These are phyloP conservation scores for Colletotrichum navitas DNA, from an alignment of 2,329 filamentous ascomycete genomes.

Conservation along the genomic window DNA sequence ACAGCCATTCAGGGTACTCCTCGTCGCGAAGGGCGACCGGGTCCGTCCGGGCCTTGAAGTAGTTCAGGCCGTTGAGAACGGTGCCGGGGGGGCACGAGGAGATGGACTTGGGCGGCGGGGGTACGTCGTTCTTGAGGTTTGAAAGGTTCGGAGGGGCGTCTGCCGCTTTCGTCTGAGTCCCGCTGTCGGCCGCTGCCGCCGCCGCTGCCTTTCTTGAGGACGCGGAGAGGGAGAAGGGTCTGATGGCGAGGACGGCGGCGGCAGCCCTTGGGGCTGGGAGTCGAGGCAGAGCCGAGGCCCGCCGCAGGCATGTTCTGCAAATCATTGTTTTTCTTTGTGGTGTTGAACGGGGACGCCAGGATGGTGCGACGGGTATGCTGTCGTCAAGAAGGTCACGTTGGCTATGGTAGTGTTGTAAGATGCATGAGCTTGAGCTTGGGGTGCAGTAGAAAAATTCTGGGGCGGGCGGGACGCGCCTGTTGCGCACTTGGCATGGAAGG, in stretches of 20 bases:
- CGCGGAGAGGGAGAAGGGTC: constrained; percentile 57
- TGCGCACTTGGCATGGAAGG: constrained; percentile 30
- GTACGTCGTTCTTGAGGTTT: constrained; percentile 47
- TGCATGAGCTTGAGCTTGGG: constrained; percentile 34
- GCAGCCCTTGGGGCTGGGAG: constrained; percentile 43
- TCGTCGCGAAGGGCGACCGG: constrained; percentile 80
- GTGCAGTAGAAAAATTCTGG: constrained; percentile 43
- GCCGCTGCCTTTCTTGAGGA: constrained; percentile 35
- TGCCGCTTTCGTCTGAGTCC: constrained; percentile 51
- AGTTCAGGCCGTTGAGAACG: constrained; percentile 80
- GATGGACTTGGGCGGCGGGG: constrained; percentile 46
- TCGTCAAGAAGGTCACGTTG: constrained; percentile 11
- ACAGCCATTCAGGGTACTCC: constrained; percentile 86
- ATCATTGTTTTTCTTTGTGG: constrained; percentile 50
- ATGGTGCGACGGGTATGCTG: constrained; percentile 2
- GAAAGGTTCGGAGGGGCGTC: constrained; percentile 49
- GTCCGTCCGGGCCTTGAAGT: constrained; percentile 78
- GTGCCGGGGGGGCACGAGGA: constrained; percentile 77
- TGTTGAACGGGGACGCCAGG: background rate
- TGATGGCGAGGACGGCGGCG: constrained; percentile 44
- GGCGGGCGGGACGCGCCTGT: constrained; percentile 39
- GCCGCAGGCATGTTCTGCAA: constrained; percentile 64
- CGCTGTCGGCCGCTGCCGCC: constrained; percentile 40
- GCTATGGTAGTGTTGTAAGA: constrained; percentile 33
- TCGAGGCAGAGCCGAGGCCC: constrained; percentile 53